These are phyloP conservation scores for Hamigera avellanea DNA, from an alignment of 495 filamentous ascomycete species.

Conservation along the genomic window DNA sequence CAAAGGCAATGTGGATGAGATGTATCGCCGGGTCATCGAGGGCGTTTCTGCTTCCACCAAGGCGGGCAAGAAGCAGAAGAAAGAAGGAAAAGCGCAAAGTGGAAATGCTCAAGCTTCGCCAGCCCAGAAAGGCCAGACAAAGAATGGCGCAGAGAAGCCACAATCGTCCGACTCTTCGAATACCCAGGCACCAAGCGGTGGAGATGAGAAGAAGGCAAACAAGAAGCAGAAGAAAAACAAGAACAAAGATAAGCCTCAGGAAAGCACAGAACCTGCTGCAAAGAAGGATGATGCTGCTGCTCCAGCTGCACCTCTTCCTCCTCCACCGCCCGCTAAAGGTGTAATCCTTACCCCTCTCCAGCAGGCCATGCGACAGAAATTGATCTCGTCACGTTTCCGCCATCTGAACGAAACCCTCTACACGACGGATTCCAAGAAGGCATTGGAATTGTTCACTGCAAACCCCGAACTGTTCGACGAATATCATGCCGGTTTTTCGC, in stretches of 20 bases:
- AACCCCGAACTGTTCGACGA: slow-evolving; percentile 86
- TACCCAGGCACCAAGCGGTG: neutral
- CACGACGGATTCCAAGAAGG: slow-evolving; percentile 71
- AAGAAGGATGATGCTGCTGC: slow-evolving; percentile 10
- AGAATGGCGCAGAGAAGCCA: slow-evolving; percentile 7
- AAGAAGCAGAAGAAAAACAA: slow-evolving; percentile 29
- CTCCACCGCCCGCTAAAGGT: slow-evolving; percentile 20
- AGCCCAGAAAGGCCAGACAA: slow-evolving; percentile 8
- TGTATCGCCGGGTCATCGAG: slow-evolving; percentile 74
- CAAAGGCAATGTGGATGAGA: slow-evolving; percentile 55
- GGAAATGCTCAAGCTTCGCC: slow-evolving; percentile 1
- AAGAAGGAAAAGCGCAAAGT: slow-evolving; percentile 10
- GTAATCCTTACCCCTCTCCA: slow-evolving; percentile 79
- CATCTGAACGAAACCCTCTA: slow-evolving; percentile 95
- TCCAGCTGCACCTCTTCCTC: slow-evolving; percentile 15
- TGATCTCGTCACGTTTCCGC: slow-evolving; percentile 88
- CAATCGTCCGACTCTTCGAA: neutral
- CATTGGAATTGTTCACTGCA: slow-evolving; percentile 63
- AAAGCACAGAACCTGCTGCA: slow-evolving; percentile 7
- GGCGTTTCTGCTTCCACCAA: slow-evolving; percentile 10
- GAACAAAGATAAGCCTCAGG: slow-evolving; percentile 14
- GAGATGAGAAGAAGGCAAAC: slow-evolving; percentile 5
- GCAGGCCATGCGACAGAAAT: slow-evolving; percentile 83
- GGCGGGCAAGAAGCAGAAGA: slow-evolving; percentile 36
- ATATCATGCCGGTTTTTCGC: slow-evolving; percentile 90